Percentiles rank a stretch among this genome's conserved stretches.
Evolutionary conservation across 2,329 filamentous ascomycete species (phyloP).

Genomic region (Domatiomyces globalis): DNA sequence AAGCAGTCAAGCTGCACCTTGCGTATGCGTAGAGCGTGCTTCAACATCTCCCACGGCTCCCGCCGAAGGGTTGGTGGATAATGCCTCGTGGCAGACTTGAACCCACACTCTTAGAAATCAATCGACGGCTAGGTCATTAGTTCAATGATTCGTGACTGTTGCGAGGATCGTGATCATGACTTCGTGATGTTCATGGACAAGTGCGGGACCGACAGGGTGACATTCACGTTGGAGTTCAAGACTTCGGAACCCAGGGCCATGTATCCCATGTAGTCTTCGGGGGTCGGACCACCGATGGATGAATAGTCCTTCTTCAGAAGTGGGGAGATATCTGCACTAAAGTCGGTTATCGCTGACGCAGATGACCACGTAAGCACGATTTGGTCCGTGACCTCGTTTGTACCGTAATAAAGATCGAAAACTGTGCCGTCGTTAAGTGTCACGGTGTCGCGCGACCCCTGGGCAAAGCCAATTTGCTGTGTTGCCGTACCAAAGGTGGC

Average conservation of each 20-base stretch:
- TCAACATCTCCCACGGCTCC: neutral
- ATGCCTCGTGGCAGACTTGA: neutral
- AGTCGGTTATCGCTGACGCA: conserved; percentile 23
- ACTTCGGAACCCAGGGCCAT: conserved; percentile 40
- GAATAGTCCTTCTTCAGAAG: conserved; percentile 29
- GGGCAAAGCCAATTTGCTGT: conserved; percentile 33
- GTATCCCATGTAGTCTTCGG: conserved; percentile 37
- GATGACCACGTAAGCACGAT: conserved; percentile 39
- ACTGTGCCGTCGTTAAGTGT: conserved; percentile 27
- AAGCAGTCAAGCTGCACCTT: neutral
- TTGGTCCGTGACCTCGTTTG: conserved; percentile 28
- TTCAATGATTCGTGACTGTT: neutral
- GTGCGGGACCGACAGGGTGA: conserved; percentile 35
- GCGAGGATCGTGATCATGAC: neutral
- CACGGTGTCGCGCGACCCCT: conserved; percentile 23
- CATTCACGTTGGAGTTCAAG: conserved; percentile 29
- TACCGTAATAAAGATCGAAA: conserved; percentile 32
- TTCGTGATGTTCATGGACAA: conserved; percentile 21
- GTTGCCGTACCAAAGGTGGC: conserved; percentile 34
- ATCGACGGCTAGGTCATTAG: neutral
- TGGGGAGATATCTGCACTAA: conserved; percentile 35
- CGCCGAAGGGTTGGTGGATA: too few species aligned
- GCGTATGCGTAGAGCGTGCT: neutral
- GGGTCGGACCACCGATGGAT: conserved; percentile 25
- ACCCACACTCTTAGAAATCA: neutral